Base-by-base conservation (phyloP, 2,329 filamentous ascomycete species). In the Penicillium occitanis region DNA sequence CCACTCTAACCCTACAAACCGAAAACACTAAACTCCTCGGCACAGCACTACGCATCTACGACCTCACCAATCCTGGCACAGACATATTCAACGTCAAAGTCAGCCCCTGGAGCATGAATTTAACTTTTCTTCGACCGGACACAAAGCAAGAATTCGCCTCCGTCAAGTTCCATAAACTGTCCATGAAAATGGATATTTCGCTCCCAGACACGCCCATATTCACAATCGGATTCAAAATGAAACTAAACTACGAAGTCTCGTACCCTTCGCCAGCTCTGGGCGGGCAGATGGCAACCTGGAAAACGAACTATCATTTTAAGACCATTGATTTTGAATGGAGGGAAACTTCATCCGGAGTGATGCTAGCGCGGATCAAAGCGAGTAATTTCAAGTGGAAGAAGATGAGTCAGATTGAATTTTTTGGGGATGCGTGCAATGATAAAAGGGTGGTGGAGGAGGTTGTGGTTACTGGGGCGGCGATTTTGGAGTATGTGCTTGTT, bases 401-500 rank as follows among this genome's bases (percentile, higher is more conserved):
- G 25, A 42, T 44, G 8, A 53, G 61, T 22, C 50, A 44, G 2
- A 44, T 63, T 10, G 61, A 63, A 6, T 22, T 61, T 17, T 63
- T 63, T 17, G 35, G 35, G 19, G 35, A 58, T 14, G n/a, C 17
- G 13, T 13, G n/a, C 6, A 33, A n/a, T 8, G 11, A 62, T 13
- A 6, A 40, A 11, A 22, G 7, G 17, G 3, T 37, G 19, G 30
- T 63, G 50, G 61, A 63, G 3, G 61, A 63, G 22, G 35, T 63
- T 22, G 61, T 63, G 6, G 48, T 63, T 40, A 63, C 48, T 2
- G 61, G 61, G 5, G 13, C 40, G 14, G 50, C 33, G 7, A 40
- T 63, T 33, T n/a, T 53, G 22, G 48, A 63, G 61, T 63, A 63
- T 63, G 61, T 63, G 35, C 14, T 44, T 10, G 35, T 63, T 35